These are phyloP conservation scores for Hypericum perforatum DNA, from an alignment of 345 rosid species.

Conservation along the genomic window DNA sequence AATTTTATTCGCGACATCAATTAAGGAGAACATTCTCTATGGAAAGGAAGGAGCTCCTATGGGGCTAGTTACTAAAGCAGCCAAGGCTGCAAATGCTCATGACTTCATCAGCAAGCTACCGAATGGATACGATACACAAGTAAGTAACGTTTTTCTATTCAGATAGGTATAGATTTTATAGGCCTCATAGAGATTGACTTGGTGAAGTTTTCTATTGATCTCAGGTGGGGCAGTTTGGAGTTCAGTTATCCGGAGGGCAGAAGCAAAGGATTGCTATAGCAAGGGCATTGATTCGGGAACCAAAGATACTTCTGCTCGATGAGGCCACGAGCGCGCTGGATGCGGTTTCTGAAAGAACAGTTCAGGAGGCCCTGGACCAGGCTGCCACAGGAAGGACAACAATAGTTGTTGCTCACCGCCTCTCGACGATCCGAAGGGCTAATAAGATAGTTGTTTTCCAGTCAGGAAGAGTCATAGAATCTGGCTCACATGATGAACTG, in stretches of 20 bases:
- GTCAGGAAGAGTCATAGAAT: conserved; percentile 36
- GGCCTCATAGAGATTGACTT: conserved; percentile 3
- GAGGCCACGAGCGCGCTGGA: conserved; percentile 46
- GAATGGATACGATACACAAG: conserved; percentile 39
- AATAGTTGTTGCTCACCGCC: conserved; percentile 41
- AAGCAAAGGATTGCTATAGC: conserved; percentile 57
- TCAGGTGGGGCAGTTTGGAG: conserved; percentile 48
- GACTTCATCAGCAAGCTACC: conserved; percentile 41
- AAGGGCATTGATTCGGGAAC: conserved; percentile 43
- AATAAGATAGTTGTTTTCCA: conserved; percentile 35
- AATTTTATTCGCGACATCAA: conserved; percentile 40
- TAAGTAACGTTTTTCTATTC: background rate
- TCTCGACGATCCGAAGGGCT: conserved; percentile 33
- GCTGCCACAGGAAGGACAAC: conserved; percentile 46
- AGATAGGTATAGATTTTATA: background rate
- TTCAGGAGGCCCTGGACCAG: conserved; percentile 43
- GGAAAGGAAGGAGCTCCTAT: conserved; percentile 42
- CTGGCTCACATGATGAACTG: conserved; percentile 41
- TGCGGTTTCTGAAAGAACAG: conserved; percentile 35
- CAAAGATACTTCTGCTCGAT: conserved; percentile 34
- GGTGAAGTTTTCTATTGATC: background rate
- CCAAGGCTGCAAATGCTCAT: conserved; percentile 49
- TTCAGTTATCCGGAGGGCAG: conserved; percentile 47
- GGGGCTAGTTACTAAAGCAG: conserved; percentile 29
- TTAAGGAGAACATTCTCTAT: conserved; percentile 45